Evolutionary conservation across 2,329 filamentous ascomycete species (phyloP), one percentile per base, ranked within the genome.

Genomic region (Sporothrix dimorphospora): DNA sequence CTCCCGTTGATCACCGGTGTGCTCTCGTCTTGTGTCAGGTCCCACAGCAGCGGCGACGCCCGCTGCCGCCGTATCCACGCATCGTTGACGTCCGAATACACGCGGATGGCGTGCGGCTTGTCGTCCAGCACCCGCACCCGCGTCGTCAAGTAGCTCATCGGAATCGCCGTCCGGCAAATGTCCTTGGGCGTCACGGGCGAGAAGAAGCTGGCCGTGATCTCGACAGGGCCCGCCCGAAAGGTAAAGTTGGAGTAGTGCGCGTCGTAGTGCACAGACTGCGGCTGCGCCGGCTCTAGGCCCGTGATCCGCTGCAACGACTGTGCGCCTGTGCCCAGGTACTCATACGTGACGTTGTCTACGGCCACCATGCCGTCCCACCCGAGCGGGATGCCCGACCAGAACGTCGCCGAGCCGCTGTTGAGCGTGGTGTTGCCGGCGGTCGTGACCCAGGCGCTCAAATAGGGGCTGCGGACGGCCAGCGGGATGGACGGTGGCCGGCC

Each of bases 101-200:
- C 79, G 76, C 88, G 86, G 38, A 91, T 81, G 73, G 87, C 24
- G 53, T 76, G 75, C 1, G 71, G 40, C 21, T 65, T 24, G 9
- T 69, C 83, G 68, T 90, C 87, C 72, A 83, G 83, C 4, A 91
- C 92, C 69, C 88, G 84, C 14, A 92, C 90, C 77, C 89, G 83
- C 40, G 93, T 85, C 4, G 88, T 90, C 70, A 95, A 78, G 78
- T 95, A 95, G 27, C 90, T 89, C 11, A 92, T 92, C 2, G 93
- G 92, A 27, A 94, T 87, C n/a, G 91, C 89, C 81, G 93, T 91
- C 73, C 92, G 87, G 77, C 93, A 83, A 70, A 91, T 93, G 71
- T 91, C 93, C 4, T 90, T 91, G 3, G 91, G 91, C 0, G 91
- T 94, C 61, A 94, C 90, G 1, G 92, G 92, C 3, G 91, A 93